Evolutionary conservation across 257 asterid species (phyloP).

Genomic region (Petunia axillaris): DNA sequence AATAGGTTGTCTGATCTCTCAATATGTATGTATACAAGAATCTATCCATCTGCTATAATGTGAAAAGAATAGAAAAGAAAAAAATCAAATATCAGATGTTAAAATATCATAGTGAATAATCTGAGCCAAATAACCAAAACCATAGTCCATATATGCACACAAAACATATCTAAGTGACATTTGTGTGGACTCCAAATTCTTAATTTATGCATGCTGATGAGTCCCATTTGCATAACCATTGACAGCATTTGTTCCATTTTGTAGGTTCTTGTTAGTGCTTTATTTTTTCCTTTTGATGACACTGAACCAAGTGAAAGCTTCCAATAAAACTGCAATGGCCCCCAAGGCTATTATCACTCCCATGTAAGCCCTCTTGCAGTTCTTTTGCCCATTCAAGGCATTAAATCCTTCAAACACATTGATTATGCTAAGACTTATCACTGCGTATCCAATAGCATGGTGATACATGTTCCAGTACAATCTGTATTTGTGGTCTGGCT

Average conservation of each 20-base stretch:
- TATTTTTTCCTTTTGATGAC: constrained; percentile 52
- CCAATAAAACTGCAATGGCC: constrained; percentile 43
- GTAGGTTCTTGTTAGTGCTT: constrained; percentile 18
- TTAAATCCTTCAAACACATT: constrained; percentile 74
- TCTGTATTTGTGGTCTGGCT: constrained; percentile 74
- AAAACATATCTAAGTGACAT: not conserved
- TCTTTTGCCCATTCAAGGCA: constrained; percentile 54
- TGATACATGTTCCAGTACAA: constrained; percentile 31
- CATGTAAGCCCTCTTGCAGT: constrained; percentile 61
- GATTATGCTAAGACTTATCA: constrained; percentile 55
- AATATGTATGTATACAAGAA: no score
- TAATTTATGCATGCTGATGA: no score
- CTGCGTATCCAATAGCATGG: constrained; percentile 57
- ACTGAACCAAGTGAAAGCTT: constrained; percentile 61
- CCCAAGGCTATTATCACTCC: constrained; percentile 58
- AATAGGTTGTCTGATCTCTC: no score
- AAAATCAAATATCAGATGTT: no score
- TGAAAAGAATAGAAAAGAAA: no score
- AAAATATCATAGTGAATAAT: not conserved
- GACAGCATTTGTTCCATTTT: constrained; percentile 28
- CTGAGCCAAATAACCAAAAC: not conserved
- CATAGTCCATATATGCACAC: not conserved
- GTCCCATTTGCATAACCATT: constrained; percentile 29
- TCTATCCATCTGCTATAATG: no score
- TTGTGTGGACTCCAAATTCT: not conserved